Conservation (phyloP, 306 rosid genomes). For the Cicer bijugum region DNA sequence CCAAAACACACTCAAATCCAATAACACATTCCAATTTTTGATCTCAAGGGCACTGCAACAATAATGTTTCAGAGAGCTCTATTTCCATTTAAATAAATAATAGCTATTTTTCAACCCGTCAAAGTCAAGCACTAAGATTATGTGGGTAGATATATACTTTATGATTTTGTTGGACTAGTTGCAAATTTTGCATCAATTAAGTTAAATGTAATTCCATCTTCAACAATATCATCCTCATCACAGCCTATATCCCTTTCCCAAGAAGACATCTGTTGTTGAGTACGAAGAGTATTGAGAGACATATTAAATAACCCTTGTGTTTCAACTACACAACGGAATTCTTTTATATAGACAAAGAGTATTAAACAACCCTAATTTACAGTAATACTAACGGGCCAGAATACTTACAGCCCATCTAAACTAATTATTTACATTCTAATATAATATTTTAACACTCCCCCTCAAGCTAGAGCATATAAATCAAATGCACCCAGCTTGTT, state of each 20-base stretch:
- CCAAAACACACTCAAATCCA: constrained; percentile 18
- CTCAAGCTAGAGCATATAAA: too few species aligned
- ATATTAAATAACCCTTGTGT: too few species aligned
- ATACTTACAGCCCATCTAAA: too few species aligned
- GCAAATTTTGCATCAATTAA: constrained; percentile 15
- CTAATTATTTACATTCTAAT: too few species aligned
- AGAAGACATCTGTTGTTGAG: not conserved
- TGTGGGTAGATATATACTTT: not conserved
- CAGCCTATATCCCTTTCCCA: not conserved
- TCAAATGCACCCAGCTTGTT: too few species aligned
- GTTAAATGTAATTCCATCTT: constrained; percentile 15
- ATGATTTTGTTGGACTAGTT: constrained; percentile 1
- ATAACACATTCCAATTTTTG: not conserved
- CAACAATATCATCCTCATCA: constrained; percentile 6
- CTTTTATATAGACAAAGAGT: too few species aligned
- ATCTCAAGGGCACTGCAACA: constrained; percentile 14
- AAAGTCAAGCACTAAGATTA: not conserved
- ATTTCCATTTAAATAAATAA: constrained; percentile 24
- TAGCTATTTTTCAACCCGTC: not conserved
- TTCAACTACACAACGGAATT: too few species aligned
- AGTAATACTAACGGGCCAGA: too few species aligned
- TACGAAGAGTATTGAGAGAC: too few species aligned
- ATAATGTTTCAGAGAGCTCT: not conserved
- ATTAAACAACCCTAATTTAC: too few species aligned
- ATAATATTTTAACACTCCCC: too few species aligned